Evolutionary conservation across 176 grass and related monocot species (phyloP), one percentile per base, ranked within the genome.

Genomic region (Tuctoria greenei): DNA sequence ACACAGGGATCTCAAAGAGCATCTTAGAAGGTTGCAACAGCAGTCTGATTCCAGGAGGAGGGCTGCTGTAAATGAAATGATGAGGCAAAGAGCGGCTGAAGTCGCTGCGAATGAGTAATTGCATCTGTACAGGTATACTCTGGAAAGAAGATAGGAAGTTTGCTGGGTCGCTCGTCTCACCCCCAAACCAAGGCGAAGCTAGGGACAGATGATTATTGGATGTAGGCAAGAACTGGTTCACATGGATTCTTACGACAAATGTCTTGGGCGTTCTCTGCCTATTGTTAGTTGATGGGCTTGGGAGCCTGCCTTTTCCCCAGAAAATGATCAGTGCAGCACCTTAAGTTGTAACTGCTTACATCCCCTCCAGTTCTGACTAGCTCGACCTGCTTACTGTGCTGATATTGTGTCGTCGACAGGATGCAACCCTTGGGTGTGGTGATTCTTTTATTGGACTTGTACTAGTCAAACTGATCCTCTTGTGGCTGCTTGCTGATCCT

Each of bases 21-120:
- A 67, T 66, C 1, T 66, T 15, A 83, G 78, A 77, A 83, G 60
- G 23, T 24, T 81, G 75, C 86, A 91, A 45, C 81, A 79, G 36
- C 91, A 87, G 70, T 84, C 93, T 23, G 93, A 97, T 55, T 91
- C 83, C 7, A 88, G 90, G 68, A 84, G 90, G 59, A 81, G 88
- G 35, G 88, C 91, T 81, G 91, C 91, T 7, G 88, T 97, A 26
- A 93, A 93, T 70, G 91, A 97, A 73, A 93, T 91, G 88, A 89
- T 93, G 90, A 97, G 78, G 59, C 85, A 91, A 71, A 81, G 87
- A 74, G 77, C 86, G 25, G 91, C 84, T 11, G 83, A 91, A 81
- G 79, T 79, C 46, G 76, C 80, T 52, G 75, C 57, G 39, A 86
- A 64, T 41, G 41, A 35, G 17, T 66, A 42, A 61, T 73, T 27